Evolutionary conservation across 305 asterid genomes (phyloP).

Genomic region (Solanum hybrid): DNA sequence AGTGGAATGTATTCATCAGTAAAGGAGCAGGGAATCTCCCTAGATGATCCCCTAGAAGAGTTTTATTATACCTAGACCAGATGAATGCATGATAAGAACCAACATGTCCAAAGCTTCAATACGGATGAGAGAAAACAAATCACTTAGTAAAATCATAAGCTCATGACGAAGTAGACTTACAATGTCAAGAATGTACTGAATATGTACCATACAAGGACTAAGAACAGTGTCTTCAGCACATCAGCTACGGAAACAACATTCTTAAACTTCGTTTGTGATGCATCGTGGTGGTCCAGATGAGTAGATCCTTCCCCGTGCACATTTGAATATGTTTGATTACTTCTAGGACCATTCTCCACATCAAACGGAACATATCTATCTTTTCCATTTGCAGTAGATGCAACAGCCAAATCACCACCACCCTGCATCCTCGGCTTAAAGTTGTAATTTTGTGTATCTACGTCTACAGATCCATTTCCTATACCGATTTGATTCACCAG

Average conservation of each 20-base stretch:
- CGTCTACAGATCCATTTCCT: conserved; percentile 23
- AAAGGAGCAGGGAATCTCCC: conserved; percentile 95
- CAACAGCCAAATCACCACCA: conserved; percentile 24
- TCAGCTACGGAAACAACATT: conserved; percentile 44
- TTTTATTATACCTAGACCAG: conserved; percentile 76
- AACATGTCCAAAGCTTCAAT: conserved; percentile 4
- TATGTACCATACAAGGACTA: conserved; percentile 82
- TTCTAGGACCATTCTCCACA: conserved; percentile 34
- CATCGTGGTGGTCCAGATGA: conserved; percentile 10
- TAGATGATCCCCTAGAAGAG: conserved; percentile 84
- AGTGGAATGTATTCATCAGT: conserved; percentile 86
- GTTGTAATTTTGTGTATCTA: conserved; percentile 21
- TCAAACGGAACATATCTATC: conserved; percentile 57
- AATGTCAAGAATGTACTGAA: conserved; percentile 90
- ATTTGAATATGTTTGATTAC: conserved; percentile 19
- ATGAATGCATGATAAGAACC: conserved; percentile 3
- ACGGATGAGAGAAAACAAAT: background rate
- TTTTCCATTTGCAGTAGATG: conserved; percentile 22
- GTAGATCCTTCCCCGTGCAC: conserved; percentile 9
- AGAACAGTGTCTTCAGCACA: conserved; percentile 73
- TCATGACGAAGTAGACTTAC: conserved; percentile 40
- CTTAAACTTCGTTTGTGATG: conserved; percentile 14
- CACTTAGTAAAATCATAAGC: background rate
- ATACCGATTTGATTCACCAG: conserved; percentile 16
- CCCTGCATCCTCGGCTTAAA: conserved; percentile 41